Evolutionary conservation across 768 basidiomycete genomes (phyloP), one percentile per base, ranked within the genome.

Genomic region (Leccinum variicolor): DNA sequence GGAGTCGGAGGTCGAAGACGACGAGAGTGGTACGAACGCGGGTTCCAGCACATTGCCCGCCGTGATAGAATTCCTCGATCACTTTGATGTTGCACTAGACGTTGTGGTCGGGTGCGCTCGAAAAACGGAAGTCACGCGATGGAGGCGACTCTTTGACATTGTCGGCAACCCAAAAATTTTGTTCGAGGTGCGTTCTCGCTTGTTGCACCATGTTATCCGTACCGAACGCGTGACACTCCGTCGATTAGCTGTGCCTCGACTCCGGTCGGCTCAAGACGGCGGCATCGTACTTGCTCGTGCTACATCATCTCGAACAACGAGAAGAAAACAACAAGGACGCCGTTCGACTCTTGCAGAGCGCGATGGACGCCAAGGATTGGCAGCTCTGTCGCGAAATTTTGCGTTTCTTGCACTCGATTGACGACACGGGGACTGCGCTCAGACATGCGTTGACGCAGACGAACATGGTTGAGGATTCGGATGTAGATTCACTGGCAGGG

Each of bases 41-140:
- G 21, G 69, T n/a, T 58, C 70, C 39, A 58, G 59, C 46, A 73
- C 87, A 11, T 73, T 98, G 29, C 79, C 86, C 0, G 76, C 78
- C 2, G 87, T 90, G 9, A 79, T 98, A 60, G 90, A 93, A 61
- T 98, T 99, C 66, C 75, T 99, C 62, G 97, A 99, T 66, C 86
- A 98, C 69, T 98, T 98, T 67, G 91, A 95, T 59, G 89, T 84
- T 53, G 83, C 89, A 6, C 74, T 98, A 55, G 94, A 98, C 57
- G 94, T 98, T 7, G 92, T 98, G 13, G 95, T 98, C 10, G 88
- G 91, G 6, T 98, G 96, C 65, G 96, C 97, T 19, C 80, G 97
- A 53, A 99, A 99, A 76, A 98, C 93, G 6, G 97, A 99, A 73
- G 82, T 95, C 68, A 87, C 91, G 4, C 75, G 89, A 52, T 99